Evolutionary conservation across 2,329 filamentous ascomycete genomes (phyloP).

Genomic region (Aspergillus tanneri): DNA sequence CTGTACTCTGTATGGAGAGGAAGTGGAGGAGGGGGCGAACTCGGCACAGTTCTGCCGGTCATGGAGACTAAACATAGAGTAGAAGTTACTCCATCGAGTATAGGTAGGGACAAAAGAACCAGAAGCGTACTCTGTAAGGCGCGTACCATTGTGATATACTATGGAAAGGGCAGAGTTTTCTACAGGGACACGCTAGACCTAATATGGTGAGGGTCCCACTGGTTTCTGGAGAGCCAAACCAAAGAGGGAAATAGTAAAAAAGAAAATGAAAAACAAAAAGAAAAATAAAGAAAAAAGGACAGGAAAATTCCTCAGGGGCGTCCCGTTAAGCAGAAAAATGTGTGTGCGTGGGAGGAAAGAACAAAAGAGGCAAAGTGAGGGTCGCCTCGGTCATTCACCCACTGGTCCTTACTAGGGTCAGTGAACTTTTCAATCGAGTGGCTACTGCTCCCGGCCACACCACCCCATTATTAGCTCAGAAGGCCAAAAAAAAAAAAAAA

Average conservation of each 20-base stretch:
- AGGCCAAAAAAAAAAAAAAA: constrained; percentile 7
- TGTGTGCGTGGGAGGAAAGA: constrained; percentile 16
- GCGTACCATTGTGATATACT: constrained; percentile 17
- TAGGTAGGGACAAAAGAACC: constrained; percentile 10
- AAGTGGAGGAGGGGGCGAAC: constrained; percentile 17
- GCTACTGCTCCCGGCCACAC: constrained; percentile 22
- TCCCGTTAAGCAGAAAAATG: constrained; percentile 21
- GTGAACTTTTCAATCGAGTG: constrained; percentile 19
- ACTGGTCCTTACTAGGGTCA: constrained; percentile 19
- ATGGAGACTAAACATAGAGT: constrained; percentile 13
- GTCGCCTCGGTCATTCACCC: constrained; percentile 8
- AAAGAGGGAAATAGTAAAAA: constrained; percentile 14
- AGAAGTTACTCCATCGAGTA: constrained; percentile 18
- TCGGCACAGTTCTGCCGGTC: constrained; percentile 27
- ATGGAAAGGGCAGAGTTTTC: constrained; percentile 24
- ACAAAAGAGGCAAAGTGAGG: constrained; percentile 10
- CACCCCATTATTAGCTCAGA: constrained; percentile 5
- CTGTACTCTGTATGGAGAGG: background rate
- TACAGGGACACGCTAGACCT: constrained; percentile 12
- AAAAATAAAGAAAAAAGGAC: constrained; percentile 7
- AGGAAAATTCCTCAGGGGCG: constrained; percentile 15
- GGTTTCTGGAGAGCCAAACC: constrained; percentile 15
- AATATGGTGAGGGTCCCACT: constrained; percentile 11
- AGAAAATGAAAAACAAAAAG: constrained; percentile 4
- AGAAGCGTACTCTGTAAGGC: constrained; percentile 18